phyloP scores from a whole-genome alignment of 352 stramenopile genomes.

The Phytopythium chamaehyphon region DNA sequence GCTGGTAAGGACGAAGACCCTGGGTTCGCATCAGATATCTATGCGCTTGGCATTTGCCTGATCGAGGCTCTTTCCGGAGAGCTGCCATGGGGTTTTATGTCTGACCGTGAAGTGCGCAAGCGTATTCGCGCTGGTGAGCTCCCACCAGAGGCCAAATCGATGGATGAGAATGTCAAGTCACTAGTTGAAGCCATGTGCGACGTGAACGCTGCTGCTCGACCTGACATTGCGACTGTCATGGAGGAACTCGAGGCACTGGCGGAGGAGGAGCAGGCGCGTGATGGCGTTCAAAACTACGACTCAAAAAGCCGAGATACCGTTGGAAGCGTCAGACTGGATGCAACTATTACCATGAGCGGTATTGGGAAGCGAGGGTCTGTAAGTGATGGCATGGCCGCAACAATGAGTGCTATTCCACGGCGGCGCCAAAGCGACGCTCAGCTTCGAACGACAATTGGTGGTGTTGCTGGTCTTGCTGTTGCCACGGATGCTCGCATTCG shows the following conservation, averaged over 20 bases:
- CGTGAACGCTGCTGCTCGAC: conserved; percentile 31
- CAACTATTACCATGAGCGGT: background rate
- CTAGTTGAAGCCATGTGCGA: conserved; percentile 58
- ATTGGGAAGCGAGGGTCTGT: background rate
- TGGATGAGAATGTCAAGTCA: conserved; percentile 41
- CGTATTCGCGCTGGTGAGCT: conserved; percentile 38
- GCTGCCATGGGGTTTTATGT: conserved; percentile 53
- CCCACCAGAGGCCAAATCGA: conserved; percentile 14
- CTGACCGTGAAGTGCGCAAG: conserved; percentile 35
- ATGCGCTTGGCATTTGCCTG: conserved; percentile 62
- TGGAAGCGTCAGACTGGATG: background rate
- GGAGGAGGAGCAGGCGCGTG: conserved; percentile 40
- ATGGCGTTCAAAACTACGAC: conserved; percentile 14
- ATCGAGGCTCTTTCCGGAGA: conserved; percentile 55
- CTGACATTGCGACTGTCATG: conserved; percentile 42
- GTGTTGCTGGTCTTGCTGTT: background rate
- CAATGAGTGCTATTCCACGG: conserved; percentile 2
- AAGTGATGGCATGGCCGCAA: conserved; percentile 2
- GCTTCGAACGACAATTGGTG: background rate
- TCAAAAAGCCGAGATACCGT: conserved; percentile 15
- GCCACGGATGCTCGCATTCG: background rate
- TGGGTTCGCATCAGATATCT: conserved; percentile 47
- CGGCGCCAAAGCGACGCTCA: conserved; percentile 3
- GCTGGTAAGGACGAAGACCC: conserved; percentile 1
- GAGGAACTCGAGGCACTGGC: conserved; percentile 37